Conservation (phyloP, 140 eudicot species). For the Erigeron philadelphicus region DNA sequence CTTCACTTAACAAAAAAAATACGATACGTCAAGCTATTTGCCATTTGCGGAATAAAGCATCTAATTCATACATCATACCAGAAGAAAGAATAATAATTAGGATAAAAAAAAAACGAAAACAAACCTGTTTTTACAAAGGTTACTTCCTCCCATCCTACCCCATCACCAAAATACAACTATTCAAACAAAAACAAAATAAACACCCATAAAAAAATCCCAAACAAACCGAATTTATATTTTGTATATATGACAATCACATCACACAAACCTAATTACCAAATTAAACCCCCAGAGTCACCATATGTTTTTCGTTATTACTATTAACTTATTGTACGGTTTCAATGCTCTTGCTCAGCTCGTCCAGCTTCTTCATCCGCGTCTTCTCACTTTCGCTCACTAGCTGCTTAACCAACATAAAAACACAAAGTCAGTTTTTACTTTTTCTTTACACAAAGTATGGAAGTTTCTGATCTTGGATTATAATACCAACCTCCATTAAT, state of each 20-base stretch:
- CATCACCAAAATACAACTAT: slow-evolving; percentile 37
- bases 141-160: slow-evolving; percentile 31
- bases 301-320: slow-evolving; percentile 8
- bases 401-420: slow-evolving; percentile 41
- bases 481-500: slow-evolving; percentile 64
- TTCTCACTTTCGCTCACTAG: slow-evolving; percentile 87
- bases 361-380: slow-evolving; percentile 85
- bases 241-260: slow-evolving; percentile 46
- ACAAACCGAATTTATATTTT: slow-evolving; percentile 22
- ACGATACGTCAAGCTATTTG: too few species aligned
- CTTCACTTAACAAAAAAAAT: too few species aligned
- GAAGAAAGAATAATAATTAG: neutral
- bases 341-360: slow-evolving; percentile 89
- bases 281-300: slow-evolving; percentile 16
- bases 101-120: slow-evolving; percentile 24
- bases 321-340: slow-evolving; percentile 47
- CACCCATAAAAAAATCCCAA: slow-evolving; percentile 33
- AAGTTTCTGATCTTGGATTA: neutral
- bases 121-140: slow-evolving; percentile 38
- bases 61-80: neutral
- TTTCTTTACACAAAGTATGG: neutral
- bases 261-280: slow-evolving; percentile 49
- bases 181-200: slow-evolving; percentile 18
- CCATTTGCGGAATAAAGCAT: neutral
- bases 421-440: neutral